These are phyloP conservation scores for Camelina neglecta DNA, from an alignment of 345 rosid species.

Conservation along the genomic window DNA sequence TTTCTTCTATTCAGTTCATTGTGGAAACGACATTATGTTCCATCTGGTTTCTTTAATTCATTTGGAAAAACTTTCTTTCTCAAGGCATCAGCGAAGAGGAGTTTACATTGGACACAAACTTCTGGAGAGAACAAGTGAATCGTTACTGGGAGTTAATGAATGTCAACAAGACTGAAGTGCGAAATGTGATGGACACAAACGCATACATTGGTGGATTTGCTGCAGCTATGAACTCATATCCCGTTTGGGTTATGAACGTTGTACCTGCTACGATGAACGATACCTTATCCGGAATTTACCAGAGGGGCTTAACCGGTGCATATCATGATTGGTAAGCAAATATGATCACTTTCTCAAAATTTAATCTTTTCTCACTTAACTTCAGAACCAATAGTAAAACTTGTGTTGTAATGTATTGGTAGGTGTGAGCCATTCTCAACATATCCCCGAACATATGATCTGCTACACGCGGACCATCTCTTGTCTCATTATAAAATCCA, in stretches of 20 bases:
- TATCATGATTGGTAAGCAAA: slow-evolving; percentile 89
- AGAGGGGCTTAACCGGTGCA: slow-evolving; percentile 75
- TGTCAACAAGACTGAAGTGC: slow-evolving; percentile 52
- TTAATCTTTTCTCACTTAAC: neutral
- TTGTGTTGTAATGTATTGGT: neutral
- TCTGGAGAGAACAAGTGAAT: slow-evolving; percentile 79
- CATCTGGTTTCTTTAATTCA: slow-evolving; percentile 7
- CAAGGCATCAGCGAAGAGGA: slow-evolving; percentile 74
- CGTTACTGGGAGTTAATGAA: slow-evolving; percentile 79
- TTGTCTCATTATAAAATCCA: slow-evolving; percentile 58
- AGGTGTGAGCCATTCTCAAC: slow-evolving; percentile 99
- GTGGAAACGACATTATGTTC: neutral
- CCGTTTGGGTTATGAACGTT: slow-evolving; percentile 94
- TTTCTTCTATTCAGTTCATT: slow-evolving; percentile 11
- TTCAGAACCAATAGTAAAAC: neutral
- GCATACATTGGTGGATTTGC: slow-evolving; percentile 85
- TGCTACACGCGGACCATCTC: slow-evolving; percentile 75
- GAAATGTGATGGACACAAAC: slow-evolving; percentile 93
- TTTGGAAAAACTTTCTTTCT: slow-evolving; percentile 21
- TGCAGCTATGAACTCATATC: slow-evolving; percentile 64
- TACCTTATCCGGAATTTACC: slow-evolving; percentile 80
- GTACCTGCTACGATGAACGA: slow-evolving; percentile 68
- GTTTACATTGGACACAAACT: slow-evolving; percentile 59
- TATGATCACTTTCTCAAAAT: neutral
- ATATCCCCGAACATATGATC: slow-evolving; percentile 93